phyloP scores from a whole-genome alignment of 345 rosid species.

The rapeseed (Brassica napus) region Da-Ae NC_063438.1:11039001-11039500 shows the following conservation, averaged over 20 bases:
- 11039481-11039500: neutral
- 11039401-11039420: neutral
- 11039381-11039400: neutral
- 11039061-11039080: conserved; percentile 84
- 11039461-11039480: neutral
- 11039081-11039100: conserved; percentile 67
- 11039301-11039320: conserved; percentile 30
- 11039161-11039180: conserved; percentile 87
- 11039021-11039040: conserved; percentile 65
- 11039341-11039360: conserved; percentile 29
- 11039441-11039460: neutral
- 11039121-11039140: conserved; percentile 76
- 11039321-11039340: conserved; percentile 22
- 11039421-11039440: neutral
- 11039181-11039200: conserved; percentile 70
- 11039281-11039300: conserved; percentile 49
- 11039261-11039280: conserved; percentile 62
- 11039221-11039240: conserved; percentile 46
- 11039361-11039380: neutral
- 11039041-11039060: conserved; percentile 95
- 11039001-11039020: conserved; percentile 71
- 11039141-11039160: conserved; percentile 62
- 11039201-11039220: conserved; percentile 53
- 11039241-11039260: conserved; percentile 61
- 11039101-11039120: conserved; percentile 61